Evolutionary conservation across 805 yeast species (phyloP).

Genomic region (Schizosaccharomyces lindneri): DNA sequence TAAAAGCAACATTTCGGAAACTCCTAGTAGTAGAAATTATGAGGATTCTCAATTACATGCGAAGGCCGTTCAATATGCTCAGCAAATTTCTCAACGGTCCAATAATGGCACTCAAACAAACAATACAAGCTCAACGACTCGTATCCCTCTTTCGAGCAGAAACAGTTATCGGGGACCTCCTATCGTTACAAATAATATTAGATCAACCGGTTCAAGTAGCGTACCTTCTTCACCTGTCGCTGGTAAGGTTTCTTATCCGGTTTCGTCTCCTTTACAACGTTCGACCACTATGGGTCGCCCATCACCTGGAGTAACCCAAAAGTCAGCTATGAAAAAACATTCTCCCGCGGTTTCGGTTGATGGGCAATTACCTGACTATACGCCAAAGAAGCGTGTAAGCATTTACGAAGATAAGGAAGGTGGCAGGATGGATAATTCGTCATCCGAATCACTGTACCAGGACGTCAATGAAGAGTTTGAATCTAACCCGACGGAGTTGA

Average conservation of each 20-base stretch:
- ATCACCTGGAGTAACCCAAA: not conserved
- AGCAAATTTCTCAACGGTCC: too few species aligned
- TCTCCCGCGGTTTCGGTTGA: too few species aligned
- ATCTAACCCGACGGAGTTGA: not conserved
- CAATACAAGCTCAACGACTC: too few species aligned
- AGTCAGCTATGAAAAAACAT: not conserved
- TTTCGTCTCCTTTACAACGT: not conserved
- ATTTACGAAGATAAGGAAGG: not conserved
- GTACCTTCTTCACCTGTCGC: not conserved
- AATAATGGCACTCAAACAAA: too few species aligned
- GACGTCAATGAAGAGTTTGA: not conserved
- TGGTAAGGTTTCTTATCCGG: not conserved
- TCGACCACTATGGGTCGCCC: not conserved
- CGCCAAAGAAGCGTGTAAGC: not conserved
- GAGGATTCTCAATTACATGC: not conserved
- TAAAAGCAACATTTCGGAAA: not conserved
- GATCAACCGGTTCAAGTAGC: not conserved
- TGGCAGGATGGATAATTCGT: not conserved
- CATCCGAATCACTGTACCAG: not conserved
- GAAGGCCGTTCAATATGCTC: not conserved
- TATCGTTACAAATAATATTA: not conserved
- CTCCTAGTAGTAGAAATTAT: not conserved
- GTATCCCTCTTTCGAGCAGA: too few species aligned
- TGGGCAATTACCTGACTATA: too few species aligned
- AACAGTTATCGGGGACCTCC: too few species aligned